These are phyloP conservation scores for Candida stauntonica DNA, from an alignment of 805 yeast genomes.

Conservation along the genomic window DNA sequence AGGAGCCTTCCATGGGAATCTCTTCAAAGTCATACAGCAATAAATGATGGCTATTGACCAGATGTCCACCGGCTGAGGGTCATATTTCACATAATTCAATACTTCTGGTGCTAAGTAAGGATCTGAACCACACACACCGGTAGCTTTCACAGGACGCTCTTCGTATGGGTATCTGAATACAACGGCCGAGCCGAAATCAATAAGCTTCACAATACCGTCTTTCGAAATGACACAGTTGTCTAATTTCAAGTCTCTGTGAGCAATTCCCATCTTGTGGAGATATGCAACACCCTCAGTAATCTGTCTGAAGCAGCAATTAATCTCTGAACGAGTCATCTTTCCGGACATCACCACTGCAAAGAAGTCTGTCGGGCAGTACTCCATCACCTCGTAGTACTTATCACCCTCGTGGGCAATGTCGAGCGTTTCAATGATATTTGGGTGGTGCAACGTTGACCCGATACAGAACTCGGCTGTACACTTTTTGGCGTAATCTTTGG, in stretches of 20 bases:
- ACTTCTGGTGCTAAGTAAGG: conserved; percentile 88
- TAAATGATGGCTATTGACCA: conserved; percentile 85
- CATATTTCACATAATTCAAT: conserved; percentile 43
- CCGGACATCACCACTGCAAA: conserved; percentile 88
- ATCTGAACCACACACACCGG: conserved; percentile 81
- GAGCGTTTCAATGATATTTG: conserved; percentile 72
- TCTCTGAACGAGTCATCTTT: conserved; percentile 73
- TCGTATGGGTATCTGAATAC: conserved; percentile 77
- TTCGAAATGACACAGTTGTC: conserved; percentile 78
- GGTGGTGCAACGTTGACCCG: conserved; percentile 78
- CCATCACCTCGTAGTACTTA: conserved; percentile 79
- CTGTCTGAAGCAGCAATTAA: conserved; percentile 78
- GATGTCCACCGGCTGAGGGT: conserved; percentile 74
- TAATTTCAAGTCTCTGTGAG: conserved; percentile 77
- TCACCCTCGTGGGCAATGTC: conserved; percentile 58
- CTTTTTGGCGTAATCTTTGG: conserved; percentile 77
- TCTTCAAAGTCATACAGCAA: conserved; percentile 80
- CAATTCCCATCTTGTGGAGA: conserved; percentile 72
- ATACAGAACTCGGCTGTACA: conserved; percentile 88
- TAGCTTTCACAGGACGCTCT: conserved; percentile 52
- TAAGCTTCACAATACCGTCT: conserved; percentile 70
- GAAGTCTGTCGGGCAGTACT: conserved; percentile 79
- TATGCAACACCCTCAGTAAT: conserved; percentile 67
- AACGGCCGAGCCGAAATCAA: conserved; percentile 83
- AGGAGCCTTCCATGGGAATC: conserved; percentile 89